Base-by-base conservation (phyloP, 2,329 filamentous ascomycete species). In the Ceratocystis cubensis region DNA sequence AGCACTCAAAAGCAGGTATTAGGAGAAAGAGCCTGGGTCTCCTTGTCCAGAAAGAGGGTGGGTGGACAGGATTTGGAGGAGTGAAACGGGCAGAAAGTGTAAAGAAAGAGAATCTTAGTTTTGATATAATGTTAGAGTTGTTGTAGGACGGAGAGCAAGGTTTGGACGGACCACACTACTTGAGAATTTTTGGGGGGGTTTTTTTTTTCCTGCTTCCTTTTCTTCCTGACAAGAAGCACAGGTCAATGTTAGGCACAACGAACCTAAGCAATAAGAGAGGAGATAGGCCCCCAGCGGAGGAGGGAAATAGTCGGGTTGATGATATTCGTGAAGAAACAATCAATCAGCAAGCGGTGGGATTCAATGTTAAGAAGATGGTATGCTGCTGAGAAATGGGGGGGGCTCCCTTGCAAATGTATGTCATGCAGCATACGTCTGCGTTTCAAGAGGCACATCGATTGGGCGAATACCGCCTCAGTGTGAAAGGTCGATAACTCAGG, bases 211-310 rank as follows among this genome's bases (percentile, higher is more conserved):
- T 41, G 37, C 37, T 41, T 41, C 30, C 30, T 57, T 28, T 57
- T 57, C 22, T 30, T 57, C 56, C 28, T 59, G 56, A 59, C 56
- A 59, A 59, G 56, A 59, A 59, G 56, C 56, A 59, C 56, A 28
- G 56, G 56, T 53, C 56, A 33, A 59, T 8, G 28, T 59, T 59
- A 30, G 56, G 56, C 56, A 33, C 56, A 37, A 59, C 17, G 56
- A 37, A 17, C 30, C 20, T 15, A 53, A 53, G 25, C 28, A 7
- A 59, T 8, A 20, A 15, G 56, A 30, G 13, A 37, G 13, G 25
- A 33, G 56, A n/a, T n/a, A 59, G 25, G 48, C 13, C 20, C 5
- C 48, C 1, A 15, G 56, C 33, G 28, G 15, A 33, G 30, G 30
- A 37, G 25, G 22, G 56, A 37, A 59, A 59, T 30, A 20, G 17